Conservation (phyloP, 1,284 basidiomycete genomes). For the Fomitopsis betulina region DNA sequence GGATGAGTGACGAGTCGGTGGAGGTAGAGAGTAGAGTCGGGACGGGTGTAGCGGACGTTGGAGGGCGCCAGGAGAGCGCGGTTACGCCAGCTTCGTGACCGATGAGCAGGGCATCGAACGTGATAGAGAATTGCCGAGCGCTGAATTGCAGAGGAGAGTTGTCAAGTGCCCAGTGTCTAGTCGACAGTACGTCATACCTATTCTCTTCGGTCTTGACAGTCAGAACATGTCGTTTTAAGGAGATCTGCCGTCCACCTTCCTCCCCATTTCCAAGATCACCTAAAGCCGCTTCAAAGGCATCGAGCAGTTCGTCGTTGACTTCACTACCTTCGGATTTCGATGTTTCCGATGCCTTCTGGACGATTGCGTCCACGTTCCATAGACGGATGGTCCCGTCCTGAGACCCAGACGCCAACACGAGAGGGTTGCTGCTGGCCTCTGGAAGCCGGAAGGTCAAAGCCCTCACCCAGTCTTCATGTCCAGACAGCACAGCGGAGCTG, state of each 20-base stretch:
- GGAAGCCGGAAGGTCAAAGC: conserved; percentile 63
- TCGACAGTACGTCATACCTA: conserved; percentile 37
- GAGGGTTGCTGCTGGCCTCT: conserved; percentile 28
- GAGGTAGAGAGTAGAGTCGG: conserved; percentile 82
- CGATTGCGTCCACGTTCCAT: conserved; percentile 69
- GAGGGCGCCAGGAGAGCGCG: conserved; percentile 74
- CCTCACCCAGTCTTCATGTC: conserved; percentile 94
- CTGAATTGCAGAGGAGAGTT: conserved; percentile 28
- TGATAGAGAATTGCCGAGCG: conserved; percentile 64
- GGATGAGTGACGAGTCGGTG: conserved; percentile 87
- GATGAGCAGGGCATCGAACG: conserved; percentile 87
- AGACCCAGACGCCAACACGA: conserved; percentile 82
- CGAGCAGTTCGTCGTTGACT: conserved; percentile 70
- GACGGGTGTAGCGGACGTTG: conserved; percentile 15
- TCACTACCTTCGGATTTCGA: conserved; percentile 20
- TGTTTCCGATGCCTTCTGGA: conserved; percentile 17
- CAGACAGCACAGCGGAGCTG: conserved; percentile 60
- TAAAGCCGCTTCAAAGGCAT: conserved; percentile 83
- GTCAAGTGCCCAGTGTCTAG: background rate
- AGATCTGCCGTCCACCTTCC: conserved; percentile 76
- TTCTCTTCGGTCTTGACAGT: conserved; percentile 50
- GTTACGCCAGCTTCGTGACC: conserved; percentile 94
- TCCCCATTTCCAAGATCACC: conserved; percentile 58
- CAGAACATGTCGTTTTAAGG: conserved; percentile 77
- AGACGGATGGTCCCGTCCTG: conserved; percentile 90